phyloP scores from a whole-genome alignment of 148 eudicot genomes.

The Pharnaceum exiguum region DNA sequence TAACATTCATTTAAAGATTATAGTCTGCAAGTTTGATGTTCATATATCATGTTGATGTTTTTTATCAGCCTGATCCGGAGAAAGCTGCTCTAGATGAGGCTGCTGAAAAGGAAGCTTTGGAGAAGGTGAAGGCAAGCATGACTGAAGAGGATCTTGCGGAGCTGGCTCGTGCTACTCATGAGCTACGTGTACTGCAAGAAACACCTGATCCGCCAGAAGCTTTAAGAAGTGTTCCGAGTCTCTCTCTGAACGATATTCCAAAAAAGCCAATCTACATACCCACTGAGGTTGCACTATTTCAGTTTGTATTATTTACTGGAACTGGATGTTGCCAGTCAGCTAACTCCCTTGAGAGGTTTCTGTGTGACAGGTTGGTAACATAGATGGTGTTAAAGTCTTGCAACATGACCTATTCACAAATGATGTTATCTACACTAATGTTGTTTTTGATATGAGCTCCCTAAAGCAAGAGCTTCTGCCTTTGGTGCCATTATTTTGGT shows the following conservation, averaged over 20 bases:
- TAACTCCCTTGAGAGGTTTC: constrained; percentile 7
- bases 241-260: constrained; percentile 82
- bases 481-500: constrained; percentile 93
- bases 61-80: constrained; percentile 91
- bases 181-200: constrained; percentile 84
- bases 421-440: constrained; percentile 86
- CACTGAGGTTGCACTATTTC: constrained; percentile 51
- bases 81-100: constrained; percentile 91
- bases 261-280: constrained; percentile 77
- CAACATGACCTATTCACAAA: constrained; percentile 96
- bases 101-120: constrained; percentile 66
- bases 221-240: constrained; percentile 82
- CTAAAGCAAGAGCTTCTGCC: constrained; percentile 90
- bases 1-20: background rate
- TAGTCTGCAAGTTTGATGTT: background rate
- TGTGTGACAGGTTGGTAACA: constrained; percentile 65
- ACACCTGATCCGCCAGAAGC: constrained; percentile 99
- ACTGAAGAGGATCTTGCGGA: constrained; percentile 93
- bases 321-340: constrained; percentile 5
- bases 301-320: constrained; percentile 9
- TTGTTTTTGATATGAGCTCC: constrained; percentile 82
- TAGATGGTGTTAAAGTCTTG: constrained; percentile 77
- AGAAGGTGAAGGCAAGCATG: constrained; percentile 82
- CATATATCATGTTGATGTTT: background rate
- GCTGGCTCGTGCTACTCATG: constrained; percentile 85